phyloP scores from a whole-genome alignment of 768 basidiomycete species.

The Boletellus ananas region DNA sequence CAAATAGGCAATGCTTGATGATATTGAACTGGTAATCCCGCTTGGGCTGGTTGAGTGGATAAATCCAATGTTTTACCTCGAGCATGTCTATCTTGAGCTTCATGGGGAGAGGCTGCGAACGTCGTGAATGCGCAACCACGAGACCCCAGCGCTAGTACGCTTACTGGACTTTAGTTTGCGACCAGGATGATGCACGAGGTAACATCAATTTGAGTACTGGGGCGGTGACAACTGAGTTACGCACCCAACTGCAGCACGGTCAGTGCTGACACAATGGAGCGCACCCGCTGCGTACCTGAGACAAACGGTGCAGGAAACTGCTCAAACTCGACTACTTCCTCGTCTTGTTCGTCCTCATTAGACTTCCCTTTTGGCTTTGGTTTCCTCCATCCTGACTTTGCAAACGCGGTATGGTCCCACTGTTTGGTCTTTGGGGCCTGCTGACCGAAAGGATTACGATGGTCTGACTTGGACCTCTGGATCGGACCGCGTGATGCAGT shows the following conservation, averaged over 20 bases:
- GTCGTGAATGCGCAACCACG: background rate
- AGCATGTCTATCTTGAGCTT: slow-evolving; percentile 74
- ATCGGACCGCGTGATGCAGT: slow-evolving; percentile 32
- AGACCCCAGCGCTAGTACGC: background rate
- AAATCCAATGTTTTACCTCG: slow-evolving; percentile 84
- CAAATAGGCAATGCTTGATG: slow-evolving; percentile 76
- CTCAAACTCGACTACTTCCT: slow-evolving; percentile 65
- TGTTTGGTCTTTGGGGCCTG: slow-evolving; percentile 67
- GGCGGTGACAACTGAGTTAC: slow-evolving; percentile 20
- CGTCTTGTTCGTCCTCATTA: slow-evolving; percentile 54
- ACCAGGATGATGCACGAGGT: background rate
- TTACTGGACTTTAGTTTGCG: slow-evolving; percentile 30
- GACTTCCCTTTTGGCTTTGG: slow-evolving; percentile 52
- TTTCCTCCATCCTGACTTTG: slow-evolving; percentile 70
- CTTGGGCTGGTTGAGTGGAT: slow-evolving; percentile 81
- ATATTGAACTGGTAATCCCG: slow-evolving; percentile 97
- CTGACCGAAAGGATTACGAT: slow-evolving; percentile 44
- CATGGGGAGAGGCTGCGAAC: slow-evolving; percentile 63
- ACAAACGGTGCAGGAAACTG: slow-evolving; percentile 83
- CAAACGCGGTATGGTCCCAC: slow-evolving; percentile 90
- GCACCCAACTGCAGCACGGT: slow-evolving; percentile 48
- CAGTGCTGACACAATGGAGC: slow-evolving; percentile 1
- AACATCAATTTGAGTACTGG: slow-evolving; percentile 3
- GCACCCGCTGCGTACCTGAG: slow-evolving; percentile 44
- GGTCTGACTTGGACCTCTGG: slow-evolving; percentile 41